A percentile compares a stretch with the other conserved stretches of the same genome.
Conservation (phyloP, 139 green algal species). For the Spirogloea muscicola region DNA sequence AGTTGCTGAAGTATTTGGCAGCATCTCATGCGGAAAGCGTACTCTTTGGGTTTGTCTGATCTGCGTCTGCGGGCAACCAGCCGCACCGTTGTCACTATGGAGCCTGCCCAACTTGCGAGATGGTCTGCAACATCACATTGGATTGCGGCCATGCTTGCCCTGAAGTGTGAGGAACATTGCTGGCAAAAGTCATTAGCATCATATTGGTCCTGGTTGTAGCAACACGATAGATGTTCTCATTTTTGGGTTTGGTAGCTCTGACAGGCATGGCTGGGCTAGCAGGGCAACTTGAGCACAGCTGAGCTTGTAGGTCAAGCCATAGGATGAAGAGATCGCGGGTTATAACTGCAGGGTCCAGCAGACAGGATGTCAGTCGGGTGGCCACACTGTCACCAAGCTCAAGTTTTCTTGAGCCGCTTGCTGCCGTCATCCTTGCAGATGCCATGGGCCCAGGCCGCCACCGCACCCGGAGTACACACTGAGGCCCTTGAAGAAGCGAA, state of each 20-base stretch:
- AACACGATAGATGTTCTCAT: neutral
- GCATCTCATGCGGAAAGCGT: neutral
- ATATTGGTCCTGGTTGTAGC: slow-evolving; percentile 7
- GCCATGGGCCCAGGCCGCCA: slow-evolving; percentile 64
- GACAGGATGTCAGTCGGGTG: neutral
- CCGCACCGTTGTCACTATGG: slow-evolving; percentile 77
- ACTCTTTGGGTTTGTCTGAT: neutral
- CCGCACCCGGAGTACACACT: slow-evolving; percentile 35
- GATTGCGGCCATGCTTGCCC: slow-evolving; percentile 64
- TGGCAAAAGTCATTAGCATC: too few species aligned
- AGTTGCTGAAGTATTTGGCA: neutral
- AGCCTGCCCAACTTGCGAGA: slow-evolving; percentile 68
- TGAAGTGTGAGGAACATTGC: slow-evolving; percentile 1
- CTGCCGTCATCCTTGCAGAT: neutral
- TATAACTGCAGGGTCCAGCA: neutral
- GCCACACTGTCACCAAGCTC: neutral
- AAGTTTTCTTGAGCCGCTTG: neutral
- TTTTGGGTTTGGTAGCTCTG: neutral
- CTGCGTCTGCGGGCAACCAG: neutral
- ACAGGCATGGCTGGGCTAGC: neutral
- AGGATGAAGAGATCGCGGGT: too few species aligned
- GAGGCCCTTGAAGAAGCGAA: slow-evolving; percentile 20
- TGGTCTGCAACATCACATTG: slow-evolving; percentile 56
- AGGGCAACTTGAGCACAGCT: slow-evolving; percentile 3
- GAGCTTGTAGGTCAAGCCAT: neutral